phyloP scores from a whole-genome alignment of 2,329 filamentous ascomycete genomes.

The Stachybotrys chlorohalonatus region DNA sequence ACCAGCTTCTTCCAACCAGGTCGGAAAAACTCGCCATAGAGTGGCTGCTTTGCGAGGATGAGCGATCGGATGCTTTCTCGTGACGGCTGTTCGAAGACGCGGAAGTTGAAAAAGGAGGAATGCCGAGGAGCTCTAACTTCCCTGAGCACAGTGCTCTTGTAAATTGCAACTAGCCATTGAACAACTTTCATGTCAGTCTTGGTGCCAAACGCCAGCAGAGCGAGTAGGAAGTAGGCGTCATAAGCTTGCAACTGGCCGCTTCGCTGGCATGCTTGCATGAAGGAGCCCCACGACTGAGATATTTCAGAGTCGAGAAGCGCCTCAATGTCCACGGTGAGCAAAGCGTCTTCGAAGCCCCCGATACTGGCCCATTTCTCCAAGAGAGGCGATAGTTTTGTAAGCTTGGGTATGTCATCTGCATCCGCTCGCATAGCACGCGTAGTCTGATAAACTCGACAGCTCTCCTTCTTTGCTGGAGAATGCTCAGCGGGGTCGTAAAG shows the following conservation, averaged over 20 bases:
- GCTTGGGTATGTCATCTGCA: background rate
- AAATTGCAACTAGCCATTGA: slow-evolving; percentile 5
- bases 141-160: background rate
- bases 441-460: slow-evolving; percentile 3
- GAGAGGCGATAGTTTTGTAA: background rate
- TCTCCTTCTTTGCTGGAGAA: background rate
- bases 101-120: slow-evolving; percentile 5
- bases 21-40: background rate
- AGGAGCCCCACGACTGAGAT: slow-evolving; percentile 42
- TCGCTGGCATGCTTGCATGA: slow-evolving; percentile 11
- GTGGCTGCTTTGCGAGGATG: background rate
- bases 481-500: background rate
- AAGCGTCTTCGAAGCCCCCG: slow-evolving; percentile 1
- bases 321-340: background rate
- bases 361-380: slow-evolving; percentile 1
- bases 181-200: slow-evolving; percentile 3
- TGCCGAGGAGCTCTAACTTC: slow-evolving; percentile 1
- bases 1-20: background rate
- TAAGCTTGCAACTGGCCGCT: background rate
- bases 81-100: background rate
- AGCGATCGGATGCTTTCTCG: background rate
- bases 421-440: background rate
- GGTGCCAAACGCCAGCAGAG: slow-evolving; percentile 4
- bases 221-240: slow-evolving; percentile 3
- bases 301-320: slow-evolving; percentile 46